A percentile compares a stretch with the other conserved stretches of the same genome.
Evolutionary conservation across 257 asterid genomes (phyloP).

Genomic region (Prunella vulgaris): DNA sequence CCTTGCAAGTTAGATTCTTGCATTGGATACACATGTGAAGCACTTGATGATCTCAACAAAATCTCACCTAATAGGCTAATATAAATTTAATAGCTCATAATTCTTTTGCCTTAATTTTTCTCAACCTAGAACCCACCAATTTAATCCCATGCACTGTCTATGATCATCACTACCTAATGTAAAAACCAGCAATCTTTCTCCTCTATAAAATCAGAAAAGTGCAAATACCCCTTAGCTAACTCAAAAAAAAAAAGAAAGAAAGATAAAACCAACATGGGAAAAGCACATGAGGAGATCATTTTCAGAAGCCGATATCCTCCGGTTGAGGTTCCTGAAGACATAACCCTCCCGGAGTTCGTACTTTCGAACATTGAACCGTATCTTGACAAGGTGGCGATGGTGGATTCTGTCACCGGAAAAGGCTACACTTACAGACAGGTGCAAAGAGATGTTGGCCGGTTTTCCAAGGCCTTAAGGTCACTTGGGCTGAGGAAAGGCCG

Average conservation of each 20-base stretch:
- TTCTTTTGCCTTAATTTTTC: neutral
- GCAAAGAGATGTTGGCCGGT: slow-evolving; percentile 52
- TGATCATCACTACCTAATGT: neutral
- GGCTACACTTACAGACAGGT: slow-evolving; percentile 64
- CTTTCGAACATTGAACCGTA: slow-evolving; percentile 50
- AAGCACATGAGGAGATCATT: slow-evolving; percentile 42
- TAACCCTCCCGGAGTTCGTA: slow-evolving; percentile 79
- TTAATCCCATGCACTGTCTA: slow-evolving; percentile 9
- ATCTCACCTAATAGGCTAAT: slow-evolving; percentile 18
- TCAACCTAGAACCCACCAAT: slow-evolving; percentile 25
- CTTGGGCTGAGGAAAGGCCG: slow-evolving; percentile 79
- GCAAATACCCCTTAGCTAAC: neutral
- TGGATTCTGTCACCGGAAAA: slow-evolving; percentile 64
- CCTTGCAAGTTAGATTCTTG: neutral
- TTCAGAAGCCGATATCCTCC: slow-evolving; percentile 68
- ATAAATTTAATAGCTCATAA: neutral
- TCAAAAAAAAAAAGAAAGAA: neutral
- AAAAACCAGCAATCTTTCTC: neutral
- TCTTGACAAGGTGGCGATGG: slow-evolving; percentile 63
- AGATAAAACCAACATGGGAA: slow-evolving; percentile 36
- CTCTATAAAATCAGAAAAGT: slow-evolving; percentile 15
- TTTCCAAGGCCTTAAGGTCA: slow-evolving; percentile 81
- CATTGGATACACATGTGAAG: neutral
- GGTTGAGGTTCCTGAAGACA: slow-evolving; percentile 58
- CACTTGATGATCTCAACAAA: slow-evolving; percentile 22